Conservation (phyloP, 1,284 basidiomycete species). For the Rhodotorula sp. region DNA sequence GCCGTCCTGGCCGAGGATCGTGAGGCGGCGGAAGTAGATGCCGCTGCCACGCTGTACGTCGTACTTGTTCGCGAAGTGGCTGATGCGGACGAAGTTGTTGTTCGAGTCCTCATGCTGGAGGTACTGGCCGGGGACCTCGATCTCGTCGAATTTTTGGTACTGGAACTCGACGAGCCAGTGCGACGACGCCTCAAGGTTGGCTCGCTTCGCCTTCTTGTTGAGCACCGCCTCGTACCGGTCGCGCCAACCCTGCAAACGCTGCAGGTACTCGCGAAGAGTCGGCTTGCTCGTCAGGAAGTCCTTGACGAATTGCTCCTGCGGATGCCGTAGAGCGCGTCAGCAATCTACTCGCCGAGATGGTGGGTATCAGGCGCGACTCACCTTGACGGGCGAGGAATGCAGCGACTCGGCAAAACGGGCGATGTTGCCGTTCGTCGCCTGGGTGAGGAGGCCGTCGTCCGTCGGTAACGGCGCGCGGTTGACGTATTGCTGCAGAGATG, state of each 20-base stretch:
- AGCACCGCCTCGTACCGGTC: constrained; percentile 85
- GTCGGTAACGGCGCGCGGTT: constrained; percentile 53
- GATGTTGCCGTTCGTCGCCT: constrained; percentile 61
- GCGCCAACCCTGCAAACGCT: constrained; percentile 86
- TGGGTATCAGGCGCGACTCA: neutral
- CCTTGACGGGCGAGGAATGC: constrained; percentile 44
- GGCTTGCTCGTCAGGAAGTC: constrained; percentile 84
- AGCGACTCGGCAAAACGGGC: constrained; percentile 68
- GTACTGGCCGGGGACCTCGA: constrained; percentile 98
- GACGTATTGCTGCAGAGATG: constrained; percentile 62
- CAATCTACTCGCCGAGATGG: neutral
- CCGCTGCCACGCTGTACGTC: constrained; percentile 83
- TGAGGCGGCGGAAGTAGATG: constrained; percentile 84
- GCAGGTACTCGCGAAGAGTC: constrained; percentile 82
- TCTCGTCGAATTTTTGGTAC: constrained; percentile 95
- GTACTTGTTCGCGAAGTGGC: constrained; percentile 85
- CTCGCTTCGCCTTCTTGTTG: constrained; percentile 76
- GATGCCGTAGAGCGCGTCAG: neutral
- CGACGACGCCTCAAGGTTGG: constrained; percentile 84
- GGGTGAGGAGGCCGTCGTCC: constrained; percentile 73
- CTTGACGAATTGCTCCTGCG: constrained; percentile 81
- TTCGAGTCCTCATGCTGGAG: constrained; percentile 96
- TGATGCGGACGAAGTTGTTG: constrained; percentile 86
- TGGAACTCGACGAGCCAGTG: constrained; percentile 98
- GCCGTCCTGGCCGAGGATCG: constrained; percentile 89